Evolutionary conservation across 768 basidiomycete genomes (phyloP), one percentile per base, ranked within the genome.

Genomic region (Suillus subalutaceus): DNA sequence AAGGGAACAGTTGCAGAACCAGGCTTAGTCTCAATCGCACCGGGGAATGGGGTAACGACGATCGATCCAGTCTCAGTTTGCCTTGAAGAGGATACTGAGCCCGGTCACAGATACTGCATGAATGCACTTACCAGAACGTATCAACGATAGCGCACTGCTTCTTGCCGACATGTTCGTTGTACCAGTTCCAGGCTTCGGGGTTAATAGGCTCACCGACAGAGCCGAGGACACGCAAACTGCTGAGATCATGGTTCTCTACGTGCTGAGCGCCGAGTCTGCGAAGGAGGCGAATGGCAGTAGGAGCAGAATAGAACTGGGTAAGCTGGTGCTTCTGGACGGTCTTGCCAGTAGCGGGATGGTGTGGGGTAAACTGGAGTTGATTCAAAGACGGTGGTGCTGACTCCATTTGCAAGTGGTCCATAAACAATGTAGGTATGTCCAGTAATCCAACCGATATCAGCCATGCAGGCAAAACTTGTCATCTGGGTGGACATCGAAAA

Each of bases 171-270:
- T 94, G 88, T 73, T 97, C 95, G 77, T 97, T 95, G 80, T 96
- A 97, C 97, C 97, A 99, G 72, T 96, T 87, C 97, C 97, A 98
- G 13, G 97, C 97, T 77, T 98, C 97, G 35, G 96, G 96, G 79
- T 98, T 98, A 83, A 99, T 99, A 1, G 97, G 97, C 80, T 99
- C 97, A 64, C 97, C 97, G 55, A 99, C 97, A 66, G 85, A 90
- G 30, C 97, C 97, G 46, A 99, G 82, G 8, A 97, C 91, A 65
- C 97, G 89, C 65, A 99, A 79, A 18, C 85, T 86, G 72, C 84
- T 88, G 58, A 99, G 85, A 75, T 97, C 94, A 79, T 94, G 85
- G 12, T 85, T 81, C 74, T 93, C 84, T 64, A 94, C 93, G 75
- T 96, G 93, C 56, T 95, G 89, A 65, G 89, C 86, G 58, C 97